Evolutionary conservation across 441 rosid species (phyloP), one percentile per base, ranked within the genome.

Genomic region (Populus tomentosa): DNA sequence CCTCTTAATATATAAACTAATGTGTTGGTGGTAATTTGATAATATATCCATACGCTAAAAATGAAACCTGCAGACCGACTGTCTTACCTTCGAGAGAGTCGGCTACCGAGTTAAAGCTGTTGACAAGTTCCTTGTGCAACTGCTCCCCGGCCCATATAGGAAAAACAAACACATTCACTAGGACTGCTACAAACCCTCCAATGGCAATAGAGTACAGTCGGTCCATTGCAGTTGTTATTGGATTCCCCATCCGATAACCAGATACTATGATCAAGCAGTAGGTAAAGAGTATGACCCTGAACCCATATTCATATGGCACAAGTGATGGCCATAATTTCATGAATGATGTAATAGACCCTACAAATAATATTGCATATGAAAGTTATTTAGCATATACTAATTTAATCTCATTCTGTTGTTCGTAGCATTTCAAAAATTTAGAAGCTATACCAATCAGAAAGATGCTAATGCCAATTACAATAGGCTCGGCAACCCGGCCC

Each of bases 61-160:
- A 71, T 33, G 30, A 35, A 70, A 9, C 10, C 16, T 24, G 24
- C 24, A 24, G 6, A 8, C 46, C n/a, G 23, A 71, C 20, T 32
- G 30, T 69, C 67, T 72, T 76, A 89, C 93, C 95, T 88, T 88
- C 90, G 78, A 91, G 91, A 21, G 93, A 82, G 80, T 87, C 90
- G 28, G 93, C 91, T 9, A 88, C 84, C 0, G 87, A 75, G 79
- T 84, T 73, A 24, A 26, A 88, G 82, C 80, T 80, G 32, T 78
- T 79, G 42, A 87, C 89, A n/a, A 91, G 81, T 75, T 89, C 92
- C 84, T 81, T 79, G 76, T 88, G 92, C 67, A 89, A 36, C 76
- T 81, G 89, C 84, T 91, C 24, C 89, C 68, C 95, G 2, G 91
- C 87, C 95, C 91, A 86, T 10, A 87, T 85, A 14, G 90, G 95